Evolutionary conservation across 345 rosid genomes (phyloP), one percentile per base, ranked within the genome.

Genomic region (Cardamine chenopodiifolia): DNA sequence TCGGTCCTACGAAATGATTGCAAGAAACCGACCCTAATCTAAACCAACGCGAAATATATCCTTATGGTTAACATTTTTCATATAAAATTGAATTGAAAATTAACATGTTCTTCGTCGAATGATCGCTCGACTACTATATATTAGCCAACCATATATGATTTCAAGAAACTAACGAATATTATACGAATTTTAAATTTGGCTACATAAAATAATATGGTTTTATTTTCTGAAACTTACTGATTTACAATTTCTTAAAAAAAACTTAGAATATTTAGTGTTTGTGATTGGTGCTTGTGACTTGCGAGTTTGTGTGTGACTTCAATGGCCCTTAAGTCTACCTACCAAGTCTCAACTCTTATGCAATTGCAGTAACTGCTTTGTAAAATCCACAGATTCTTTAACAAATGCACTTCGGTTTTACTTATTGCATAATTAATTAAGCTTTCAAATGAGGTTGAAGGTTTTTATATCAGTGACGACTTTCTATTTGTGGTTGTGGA

Each of bases 251-350:
- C 13, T 11, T 35, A 9, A 20, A 60, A 60, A 18, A 66, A 47
- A 74, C 67, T 58, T 58, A 37, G 73, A 45, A 47, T 25, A 45
- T 23, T 8, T 5, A 73, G 65, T 18, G 78, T 57, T 37, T 39
- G 61, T 61, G 19, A n/a, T 32, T 63, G 56, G 37, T 73, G 47
- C 50, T 73, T 32, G 65, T 73, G 77, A 55, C 47, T 57, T 57
- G 52, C 44, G 55, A 7, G 34, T 39, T 20, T 72, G 62, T 52
- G 34, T 58, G 74, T 58, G 59, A 47, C 50, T 35, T 35, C 11
- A 61, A 49, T 49, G 52, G 42, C 40, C 29, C 61, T 54, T 53
- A 19, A 31, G 11, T 34, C 40, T 45, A 73, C 59, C 78, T 34
- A 74, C 23, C 61, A 61, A 37, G 17, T 22, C 56, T 44, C 48